Conservation (phyloP, 768 basidiomycete species). For the Russula virescens region DNA sequence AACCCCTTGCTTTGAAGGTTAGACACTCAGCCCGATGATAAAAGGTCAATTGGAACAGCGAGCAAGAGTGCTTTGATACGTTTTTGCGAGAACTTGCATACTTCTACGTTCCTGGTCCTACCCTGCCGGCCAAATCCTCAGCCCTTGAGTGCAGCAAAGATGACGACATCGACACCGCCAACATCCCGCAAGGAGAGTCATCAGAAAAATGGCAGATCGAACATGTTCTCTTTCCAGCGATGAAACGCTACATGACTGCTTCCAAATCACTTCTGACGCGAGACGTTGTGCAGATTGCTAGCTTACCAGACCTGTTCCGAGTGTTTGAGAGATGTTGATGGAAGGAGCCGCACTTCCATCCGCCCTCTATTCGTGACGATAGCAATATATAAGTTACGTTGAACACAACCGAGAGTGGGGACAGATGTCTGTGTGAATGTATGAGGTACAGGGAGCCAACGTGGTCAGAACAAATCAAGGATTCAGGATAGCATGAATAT, state of each 20-base stretch:
- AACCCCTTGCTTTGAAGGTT: not conserved
- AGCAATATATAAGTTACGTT: conserved; percentile 18
- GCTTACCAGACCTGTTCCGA: conserved; percentile 85
- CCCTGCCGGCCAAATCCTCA: conserved; percentile 28
- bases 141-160: not conserved
- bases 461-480: conserved; percentile 9
- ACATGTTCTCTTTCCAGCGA: conserved; percentile 83
- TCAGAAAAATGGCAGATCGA: conserved; percentile 82
- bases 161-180: conserved; percentile 25
- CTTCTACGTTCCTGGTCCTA: conserved; percentile 76
- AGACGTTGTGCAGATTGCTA: conserved; percentile 85
- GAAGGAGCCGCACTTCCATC: not conserved
- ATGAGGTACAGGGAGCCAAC: not conserved
- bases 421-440: not conserved
- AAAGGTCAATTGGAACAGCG: conserved; percentile 85
- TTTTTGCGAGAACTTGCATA: conserved; percentile 87
- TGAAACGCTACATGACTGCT: conserved; percentile 68
- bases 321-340: conserved; percentile 87
- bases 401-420: conserved; percentile 1
- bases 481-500: conserved; percentile 7
- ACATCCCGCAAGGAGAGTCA: conserved; percentile 37
- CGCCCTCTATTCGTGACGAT: not conserved
- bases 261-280: conserved; percentile 60
- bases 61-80: conserved; percentile 77
- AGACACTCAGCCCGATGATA: not conserved